These are phyloP conservation scores for Rusavskia elegans DNA, from an alignment of 495 filamentous ascomycete species.

Conservation along the genomic window DNA sequence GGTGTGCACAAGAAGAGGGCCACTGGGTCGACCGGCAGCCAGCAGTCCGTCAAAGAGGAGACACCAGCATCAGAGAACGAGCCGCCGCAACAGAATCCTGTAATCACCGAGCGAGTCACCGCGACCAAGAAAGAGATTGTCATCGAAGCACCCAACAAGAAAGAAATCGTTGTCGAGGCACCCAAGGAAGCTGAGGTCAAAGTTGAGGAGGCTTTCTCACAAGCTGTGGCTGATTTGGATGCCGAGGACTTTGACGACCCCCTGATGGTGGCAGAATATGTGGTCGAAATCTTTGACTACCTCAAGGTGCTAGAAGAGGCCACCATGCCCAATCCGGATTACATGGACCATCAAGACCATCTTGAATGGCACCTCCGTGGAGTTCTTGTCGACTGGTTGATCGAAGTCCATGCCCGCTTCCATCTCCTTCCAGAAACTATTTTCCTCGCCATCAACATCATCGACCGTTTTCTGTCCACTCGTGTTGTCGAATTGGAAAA, in stretches of 20 bases:
- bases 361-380: conserved; percentile 98
- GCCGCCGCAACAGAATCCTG: conserved; percentile 34
- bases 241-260: conserved; percentile 81
- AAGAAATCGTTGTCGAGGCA: conserved; percentile 3
- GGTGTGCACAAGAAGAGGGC: conserved; percentile 44
- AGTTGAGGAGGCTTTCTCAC: conserved; percentile 27
- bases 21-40: conserved; percentile 34
- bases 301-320: conserved; percentile 69
- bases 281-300: conserved; percentile 94
- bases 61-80: conserved; percentile 38
- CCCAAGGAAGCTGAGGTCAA: conserved; percentile 18
- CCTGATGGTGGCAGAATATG: conserved; percentile 95
- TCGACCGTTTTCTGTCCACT: conserved; percentile 87
- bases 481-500: conserved; percentile 92
- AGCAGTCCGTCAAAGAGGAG: conserved; percentile 43
- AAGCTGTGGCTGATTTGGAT: conserved; percentile 54
- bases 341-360: conserved; percentile 86
- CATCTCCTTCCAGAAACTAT: conserved; percentile 94
- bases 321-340: conserved; percentile 77
- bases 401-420: conserved; percentile 95
- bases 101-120: conserved; percentile 19
- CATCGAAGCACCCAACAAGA: neutral
- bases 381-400: conserved; percentile 94
- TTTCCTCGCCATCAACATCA: conserved; percentile 93
- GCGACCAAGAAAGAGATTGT: conserved; percentile 12